Evolutionary conservation across 345 rosid species (phyloP).

Genomic region (Schrenkiella parvula): DNA sequence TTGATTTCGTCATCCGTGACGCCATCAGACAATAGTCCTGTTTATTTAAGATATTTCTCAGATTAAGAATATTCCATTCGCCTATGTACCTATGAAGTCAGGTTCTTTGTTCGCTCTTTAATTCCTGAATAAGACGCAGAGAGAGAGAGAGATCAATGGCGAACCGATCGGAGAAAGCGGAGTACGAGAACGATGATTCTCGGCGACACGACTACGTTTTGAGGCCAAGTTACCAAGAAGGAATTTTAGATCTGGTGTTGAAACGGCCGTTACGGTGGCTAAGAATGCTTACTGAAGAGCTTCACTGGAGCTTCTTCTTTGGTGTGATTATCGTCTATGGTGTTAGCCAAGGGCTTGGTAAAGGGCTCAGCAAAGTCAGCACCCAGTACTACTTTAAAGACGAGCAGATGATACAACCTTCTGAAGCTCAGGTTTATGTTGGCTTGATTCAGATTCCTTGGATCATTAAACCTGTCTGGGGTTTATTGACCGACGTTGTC

Average conservation of each 20-base stretch:
- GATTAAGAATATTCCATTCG: no score
- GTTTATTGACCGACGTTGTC: constrained; percentile 57
- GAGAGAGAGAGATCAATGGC: no score
- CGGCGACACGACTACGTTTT: neutral
- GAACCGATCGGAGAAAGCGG: constrained; percentile 20
- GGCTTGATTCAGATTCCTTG: constrained; percentile 61
- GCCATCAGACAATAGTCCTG: no score
- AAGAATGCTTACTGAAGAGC: constrained; percentile 45
- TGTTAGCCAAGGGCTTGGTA: constrained; percentile 61
- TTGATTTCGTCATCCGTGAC: neutral
- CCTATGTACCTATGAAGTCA: neutral
- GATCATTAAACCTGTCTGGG: constrained; percentile 76
- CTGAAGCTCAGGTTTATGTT: constrained; percentile 44
- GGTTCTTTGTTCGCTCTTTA: neutral
- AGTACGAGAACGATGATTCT: neutral
- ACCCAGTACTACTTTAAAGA: constrained; percentile 73
- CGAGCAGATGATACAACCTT: constrained; percentile 65
- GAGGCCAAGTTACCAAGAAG: no score
- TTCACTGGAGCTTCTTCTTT: constrained; percentile 68
- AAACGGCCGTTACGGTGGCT: constrained; percentile 45
- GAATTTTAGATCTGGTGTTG: constrained; percentile 24
- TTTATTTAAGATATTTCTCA: no score
- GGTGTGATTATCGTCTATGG: constrained; percentile 64
- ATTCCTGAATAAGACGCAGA: no score
- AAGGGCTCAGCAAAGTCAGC: constrained; percentile 48